Base-by-base conservation (phyloP, 345 rosid genomes). In the Lepidium aucheri region DNA sequence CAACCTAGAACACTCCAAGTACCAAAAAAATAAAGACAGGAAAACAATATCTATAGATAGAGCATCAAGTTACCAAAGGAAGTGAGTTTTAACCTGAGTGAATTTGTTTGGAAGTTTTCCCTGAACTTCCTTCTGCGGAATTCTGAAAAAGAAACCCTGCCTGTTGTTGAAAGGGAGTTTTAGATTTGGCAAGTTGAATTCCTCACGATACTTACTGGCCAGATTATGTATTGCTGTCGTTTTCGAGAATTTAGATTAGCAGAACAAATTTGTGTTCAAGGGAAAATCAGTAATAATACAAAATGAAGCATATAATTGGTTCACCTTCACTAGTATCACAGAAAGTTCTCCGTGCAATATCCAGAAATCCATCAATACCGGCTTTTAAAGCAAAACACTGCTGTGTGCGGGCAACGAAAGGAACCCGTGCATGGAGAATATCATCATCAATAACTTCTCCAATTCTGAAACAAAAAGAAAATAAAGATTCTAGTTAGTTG, bases 331-430 rank as follows among this genome's bases (percentile, higher is more conserved):
- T 88, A 35, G 92, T 90, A 75, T 93, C 96, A 72, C 98, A 90
- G 78, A 93, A 93, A 53, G 90, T 85, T 80, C 94, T 93, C 68
- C 96, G 69, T 45, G 96, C 96, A 56, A 93, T 84, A 85, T 90
- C 98, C 72, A 93, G 45, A 65, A 90, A 89, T 16, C 97, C 98
- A 79, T 93, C 98, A 61, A 88, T 88, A 47, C 98, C 96, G 33
- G 95, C 85, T 79, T 88, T 90, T 70, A 93, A 86, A 79, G 97
- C 98, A 80, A 93, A 93, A 80, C 97, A 93, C 79, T 93, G 98
- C 74, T 93, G 97, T 63, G 98, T 88, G 60, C 95, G 96, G 62
- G 98, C 97, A 79, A 90, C 82, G 77, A 90, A 93, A 55, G 98
- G 92, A 72, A 80, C 90, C 53, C 97, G 86, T 67, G 98, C 89